Base-by-base conservation (phyloP, 805 yeast genomes). In the Clavispora carvajalis region DNA sequence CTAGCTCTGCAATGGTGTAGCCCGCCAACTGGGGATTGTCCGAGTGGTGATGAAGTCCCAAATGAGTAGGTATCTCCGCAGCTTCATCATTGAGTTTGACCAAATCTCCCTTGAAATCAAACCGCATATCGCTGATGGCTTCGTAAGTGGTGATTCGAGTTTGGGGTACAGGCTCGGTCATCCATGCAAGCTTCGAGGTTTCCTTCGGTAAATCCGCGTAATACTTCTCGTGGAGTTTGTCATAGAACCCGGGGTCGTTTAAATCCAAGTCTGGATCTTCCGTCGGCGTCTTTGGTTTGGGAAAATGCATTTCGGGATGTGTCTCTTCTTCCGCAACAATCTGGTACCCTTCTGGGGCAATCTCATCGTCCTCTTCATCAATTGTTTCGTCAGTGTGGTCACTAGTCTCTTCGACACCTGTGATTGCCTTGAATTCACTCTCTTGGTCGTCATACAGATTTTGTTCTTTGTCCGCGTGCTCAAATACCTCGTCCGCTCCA, bases 41-140 rank as follows among this genome's bases (percentile, higher is more conserved):
- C 0, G 96, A 75, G 60, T 93, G 99, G 58, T 93, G 98, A 54
- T 88, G 96, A 19, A 93, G 72, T 0, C 96, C 99, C 29, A 74
- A 57, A 29, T 71, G 66, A 0, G 82, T 71, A 2, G 84, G 79
- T 6, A 77, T 60, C 7, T 60, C 60, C 10, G 51, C 44, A 8
- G 49, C 26, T 12, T 45, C 40, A 5, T 44, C 45, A n/a, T 37
- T 40, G 22, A 79, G 67, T 37, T 78, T 70, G 3, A 93, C 69
- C 44, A 93, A 59, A 50, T 85, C 71, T 9, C 97, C 99, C 37
- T 79, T 70, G 61, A 93, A 89, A 55, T 91, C 97, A 56, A 93
- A 93, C 47, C 99, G 67, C 57, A 91, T 67, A 38, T 85, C 88
- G 4, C 82, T 60, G 4, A 84, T 75, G 37, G 81, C 62, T 49